A percentile compares a stretch with the other conserved stretches of the same genome.
Evolutionary conservation across 2,329 filamentous ascomycete genomes (phyloP).

Genomic region (Fusarium sp.): DNA sequence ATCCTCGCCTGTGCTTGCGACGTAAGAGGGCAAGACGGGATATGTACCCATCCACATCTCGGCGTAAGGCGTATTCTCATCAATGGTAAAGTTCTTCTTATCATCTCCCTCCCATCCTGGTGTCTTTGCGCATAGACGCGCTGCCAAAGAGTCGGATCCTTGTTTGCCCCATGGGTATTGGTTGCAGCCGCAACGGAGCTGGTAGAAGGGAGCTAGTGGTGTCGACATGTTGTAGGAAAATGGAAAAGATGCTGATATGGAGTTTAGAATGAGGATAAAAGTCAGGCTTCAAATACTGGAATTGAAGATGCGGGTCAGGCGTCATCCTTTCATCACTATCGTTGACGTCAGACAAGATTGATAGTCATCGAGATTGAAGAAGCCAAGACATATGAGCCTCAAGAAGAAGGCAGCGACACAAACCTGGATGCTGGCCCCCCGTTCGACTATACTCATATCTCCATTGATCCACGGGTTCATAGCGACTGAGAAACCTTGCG

Average conservation of each 20-base stretch:
- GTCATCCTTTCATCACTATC: slow-evolving; percentile 43
- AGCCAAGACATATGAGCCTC: background rate
- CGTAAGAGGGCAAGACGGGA: slow-evolving; percentile 74
- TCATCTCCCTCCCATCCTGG: slow-evolving; percentile 57
- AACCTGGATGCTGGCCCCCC: background rate
- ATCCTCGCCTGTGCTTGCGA: slow-evolving; percentile 71
- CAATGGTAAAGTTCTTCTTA: slow-evolving; percentile 66
- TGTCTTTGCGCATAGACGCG: slow-evolving; percentile 73
- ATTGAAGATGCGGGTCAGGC: slow-evolving; percentile 1
- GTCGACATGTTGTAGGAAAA: slow-evolving; percentile 32
- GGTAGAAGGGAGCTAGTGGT: slow-evolving; percentile 53
- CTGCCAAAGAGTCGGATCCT: slow-evolving; percentile 74
- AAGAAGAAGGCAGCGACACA: background rate
- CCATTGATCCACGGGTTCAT: background rate
- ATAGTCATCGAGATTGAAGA: slow-evolving; percentile 12
- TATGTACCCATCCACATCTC: slow-evolving; percentile 85
- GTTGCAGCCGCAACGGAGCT: slow-evolving; percentile 62
- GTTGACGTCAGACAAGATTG: slow-evolving; percentile 36
- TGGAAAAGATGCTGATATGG: background rate
- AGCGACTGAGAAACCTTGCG: background rate
- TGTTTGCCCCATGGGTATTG: slow-evolving; percentile 79
- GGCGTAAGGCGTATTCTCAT: slow-evolving; percentile 72
- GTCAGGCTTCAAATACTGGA: background rate
- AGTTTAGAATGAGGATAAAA: no score
- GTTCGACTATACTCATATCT: background rate